Evolutionary conservation across 306 rosid genomes (phyloP), one percentile per base, ranked within the genome.

Genomic region (Rubus idaeus): DNA sequence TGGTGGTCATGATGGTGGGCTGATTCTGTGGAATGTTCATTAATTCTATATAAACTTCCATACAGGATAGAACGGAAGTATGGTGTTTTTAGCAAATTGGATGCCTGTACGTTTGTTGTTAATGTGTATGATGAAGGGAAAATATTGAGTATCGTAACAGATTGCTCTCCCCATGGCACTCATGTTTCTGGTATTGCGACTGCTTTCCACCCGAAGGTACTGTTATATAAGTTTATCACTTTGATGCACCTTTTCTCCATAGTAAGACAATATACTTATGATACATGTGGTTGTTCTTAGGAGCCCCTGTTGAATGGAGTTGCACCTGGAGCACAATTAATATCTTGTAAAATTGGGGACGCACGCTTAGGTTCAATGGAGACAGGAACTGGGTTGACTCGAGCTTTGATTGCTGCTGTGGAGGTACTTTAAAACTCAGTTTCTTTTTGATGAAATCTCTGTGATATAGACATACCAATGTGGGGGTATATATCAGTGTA

Each of bases 341-440:
- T 95, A 82, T 95, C 99, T 78, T 95, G 99, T 86, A 95, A 95
- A 86, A 95, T 95, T 87, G 99, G 99, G 77, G 99, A 95, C 74
- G 66, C 94, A 26, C 99, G 97, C 83, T 75, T 95, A 78, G 97
- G 97, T 68, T 95, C 94, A 78, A 95, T 88, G 97, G 97, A 95
- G 84, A 95, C 99, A 40, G 99, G 99, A 84, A 95, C 97, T 49
- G 97, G 99, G 68, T 83, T 95, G 84, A 95, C 85, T 71, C 93
- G 99, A 77, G 99, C 99, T 39, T 61, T 95, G 77, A 90, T 95
- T 77, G 97, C 97, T 81, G 97, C 97, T 77, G 92, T 90, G 79
- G 97, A 95, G 99, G 99, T 95, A 79, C 84, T 62, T 70, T 35
- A 17, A 40, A 41, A 70, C 79, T 73, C 74, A 1, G 40, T 70